Conservation (phyloP, 306 rosid species). For the Ammopiptanthus mongolicus region DNA sequence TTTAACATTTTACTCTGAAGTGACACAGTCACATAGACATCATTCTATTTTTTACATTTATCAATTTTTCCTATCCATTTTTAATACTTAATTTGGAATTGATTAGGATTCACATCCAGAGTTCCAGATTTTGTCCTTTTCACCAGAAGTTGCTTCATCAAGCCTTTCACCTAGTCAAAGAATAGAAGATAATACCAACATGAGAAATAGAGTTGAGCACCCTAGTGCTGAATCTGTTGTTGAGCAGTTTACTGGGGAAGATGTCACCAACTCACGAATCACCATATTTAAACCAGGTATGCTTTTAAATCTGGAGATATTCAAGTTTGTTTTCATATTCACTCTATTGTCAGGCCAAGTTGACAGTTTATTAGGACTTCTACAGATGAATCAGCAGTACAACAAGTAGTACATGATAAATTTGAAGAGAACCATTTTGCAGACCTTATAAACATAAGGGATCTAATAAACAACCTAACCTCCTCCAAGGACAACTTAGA, state of each 20-base stretch:
- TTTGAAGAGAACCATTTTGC: slow-evolving; percentile 25
- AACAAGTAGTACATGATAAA: neutral
- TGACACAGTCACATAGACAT: neutral
- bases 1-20: neutral
- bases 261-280: slow-evolving; percentile 22
- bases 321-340: neutral
- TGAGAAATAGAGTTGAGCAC: slow-evolving; percentile 23
- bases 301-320: neutral
- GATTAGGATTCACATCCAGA: slow-evolving; percentile 35
- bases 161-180: slow-evolving; percentile 26
- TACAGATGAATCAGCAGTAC: slow-evolving; percentile 38
- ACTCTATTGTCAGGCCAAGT: slow-evolving; percentile 14
- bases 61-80: neutral
- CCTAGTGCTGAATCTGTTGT: slow-evolving; percentile 26
- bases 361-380: slow-evolving; percentile 6
- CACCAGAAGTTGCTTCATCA: slow-evolving; percentile 31
- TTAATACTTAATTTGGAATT: slow-evolving; percentile 8
- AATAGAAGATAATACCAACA: slow-evolving; percentile 21
- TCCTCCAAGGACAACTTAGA: slow-evolving; percentile 31
- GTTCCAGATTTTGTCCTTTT: slow-evolving; percentile 29
- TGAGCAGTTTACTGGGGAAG: slow-evolving; percentile 25
- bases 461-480: slow-evolving; percentile 7
- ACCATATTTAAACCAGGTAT: slow-evolving; percentile 36
- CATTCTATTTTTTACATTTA: neutral
- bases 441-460: slow-evolving; percentile 21